Base-by-base conservation (phyloP, 768 basidiomycete species). In the Russula foetens region DNA sequence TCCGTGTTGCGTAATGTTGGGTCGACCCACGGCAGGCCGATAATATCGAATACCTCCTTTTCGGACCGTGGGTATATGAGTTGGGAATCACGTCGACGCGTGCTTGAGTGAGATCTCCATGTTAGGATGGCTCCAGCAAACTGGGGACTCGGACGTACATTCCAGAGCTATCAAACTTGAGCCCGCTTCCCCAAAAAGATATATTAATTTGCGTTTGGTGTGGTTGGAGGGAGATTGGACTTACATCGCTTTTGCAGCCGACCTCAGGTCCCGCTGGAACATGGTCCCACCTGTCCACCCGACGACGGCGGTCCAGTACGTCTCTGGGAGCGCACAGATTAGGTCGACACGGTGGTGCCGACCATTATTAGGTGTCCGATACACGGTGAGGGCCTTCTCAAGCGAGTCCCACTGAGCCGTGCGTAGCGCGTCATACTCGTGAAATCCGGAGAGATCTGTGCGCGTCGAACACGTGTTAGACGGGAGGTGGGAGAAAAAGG, bases 231-330 rank as follows among this genome's bases (percentile, higher is more conserved):
- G 43, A 26, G 38, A 8, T 0, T 8, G 43, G n/a, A 59, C 76
- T 29, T 64, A 84, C 86, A 75, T 70, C 45, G 78, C 72, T 67
- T 89, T 89, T 2, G 87, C 86, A 81, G 84, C 88, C 15, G 81
- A 72, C 63, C 90, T 79, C 52, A 97, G 71, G 72, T 96, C 94
- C 28, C 92, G 76, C 71, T 96, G 83, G 69, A 97, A 96, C 84
- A 92, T 88, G 62, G 82, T 91, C 5, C 89, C 93, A 0, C 94
- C 93, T 6, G 86, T 88, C 94, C 94, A 98, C 54, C 95, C 94
- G 28, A 92, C 79, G 1, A 97, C 83, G 0, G 92, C 91, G 1
- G 89, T 88, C 84, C 91, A 93, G 67, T 95, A 96, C 0, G 86
- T 77, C 61, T 84, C 82, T 8, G 85, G 84, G 1, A 82, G 76